These are phyloP conservation scores for Ulvella scutata DNA, from an alignment of 139 green algal genomes.

Conservation along the genomic window DNA sequence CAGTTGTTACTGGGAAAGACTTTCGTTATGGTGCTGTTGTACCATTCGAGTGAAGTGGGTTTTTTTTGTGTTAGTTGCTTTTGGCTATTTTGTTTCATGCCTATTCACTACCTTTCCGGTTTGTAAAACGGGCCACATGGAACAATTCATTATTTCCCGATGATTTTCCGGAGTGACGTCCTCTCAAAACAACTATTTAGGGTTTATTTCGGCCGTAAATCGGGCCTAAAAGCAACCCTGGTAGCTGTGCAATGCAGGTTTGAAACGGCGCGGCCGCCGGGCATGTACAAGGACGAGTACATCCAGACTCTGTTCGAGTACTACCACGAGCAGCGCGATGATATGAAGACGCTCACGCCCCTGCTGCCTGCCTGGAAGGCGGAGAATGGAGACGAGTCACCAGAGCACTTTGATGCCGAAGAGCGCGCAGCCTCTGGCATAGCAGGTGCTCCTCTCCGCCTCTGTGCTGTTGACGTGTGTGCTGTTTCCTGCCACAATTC, in stretches of 20 bases:
- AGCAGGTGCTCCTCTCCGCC: not conserved
- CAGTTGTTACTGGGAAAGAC: no score
- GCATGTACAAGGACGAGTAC: conserved; percentile 98
- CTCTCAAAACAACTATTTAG: no score
- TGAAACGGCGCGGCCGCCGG: conserved; percentile 47
- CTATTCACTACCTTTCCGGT: no score
- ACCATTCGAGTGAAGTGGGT: no score
- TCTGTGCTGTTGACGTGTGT: not conserved
- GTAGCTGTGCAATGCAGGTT: conserved; percentile 52
- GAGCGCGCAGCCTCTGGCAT: not conserved
- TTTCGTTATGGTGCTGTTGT: no score
- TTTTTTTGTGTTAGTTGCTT: no score
- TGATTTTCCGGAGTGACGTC: no score
- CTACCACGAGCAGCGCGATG: conserved; percentile 45
- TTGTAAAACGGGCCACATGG: no score
- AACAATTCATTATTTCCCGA: no score
- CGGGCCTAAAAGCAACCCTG: conserved; percentile 14
- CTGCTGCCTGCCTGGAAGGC: conserved; percentile 56
- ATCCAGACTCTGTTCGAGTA: conserved; percentile 73
- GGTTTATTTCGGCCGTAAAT: no score
- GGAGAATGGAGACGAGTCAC: conserved; percentile 15
- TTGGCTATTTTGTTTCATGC: no score
- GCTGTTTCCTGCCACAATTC: no score
- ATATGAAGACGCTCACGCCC: conserved; percentile 8
- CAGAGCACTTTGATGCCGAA: not conserved